These are phyloP conservation scores for Taphrina sp. DNA, from an alignment of 1,139 yeast species.

Conservation along the genomic window DNA sequence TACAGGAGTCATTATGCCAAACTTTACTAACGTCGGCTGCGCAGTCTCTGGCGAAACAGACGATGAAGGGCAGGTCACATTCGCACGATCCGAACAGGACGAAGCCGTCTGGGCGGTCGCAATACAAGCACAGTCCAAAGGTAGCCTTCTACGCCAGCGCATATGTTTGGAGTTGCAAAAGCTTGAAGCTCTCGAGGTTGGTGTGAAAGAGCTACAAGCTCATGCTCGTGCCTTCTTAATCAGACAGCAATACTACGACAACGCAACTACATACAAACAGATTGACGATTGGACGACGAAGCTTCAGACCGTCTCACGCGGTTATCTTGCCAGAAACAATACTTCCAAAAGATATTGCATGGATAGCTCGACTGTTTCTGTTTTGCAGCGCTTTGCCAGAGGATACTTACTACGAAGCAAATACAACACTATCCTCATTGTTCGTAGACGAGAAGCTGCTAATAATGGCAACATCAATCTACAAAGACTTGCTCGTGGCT, in stretches of 20 bases:
- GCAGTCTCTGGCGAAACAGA: slow-evolving; percentile 42
- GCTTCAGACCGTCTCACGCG: slow-evolving; percentile 48
- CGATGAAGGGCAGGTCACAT: slow-evolving; percentile 39
- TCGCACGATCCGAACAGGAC: slow-evolving; percentile 41
- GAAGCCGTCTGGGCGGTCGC: slow-evolving; percentile 40
- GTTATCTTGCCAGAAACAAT: not conserved
- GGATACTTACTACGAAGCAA: no score
- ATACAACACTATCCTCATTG: no score
- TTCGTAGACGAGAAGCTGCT: no score
- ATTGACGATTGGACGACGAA: slow-evolving; percentile 35
- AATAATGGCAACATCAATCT: no score
- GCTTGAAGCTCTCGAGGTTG: slow-evolving; percentile 3
- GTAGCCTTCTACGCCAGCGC: slow-evolving; percentile 29
- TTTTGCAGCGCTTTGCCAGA: slow-evolving; percentile 1
- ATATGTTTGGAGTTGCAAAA: slow-evolving; percentile 1
- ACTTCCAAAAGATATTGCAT: no score
- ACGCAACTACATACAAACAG: slow-evolving; percentile 33
- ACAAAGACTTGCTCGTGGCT: no score
- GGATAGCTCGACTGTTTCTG: not conserved
- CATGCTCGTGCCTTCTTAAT: slow-evolving; percentile 42
- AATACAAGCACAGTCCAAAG: slow-evolving; percentile 46
- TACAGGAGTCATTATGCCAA: slow-evolving; percentile 48
- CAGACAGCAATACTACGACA: slow-evolving; percentile 38
- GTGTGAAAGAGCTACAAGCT: slow-evolving; percentile 43
- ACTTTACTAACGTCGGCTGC: slow-evolving; percentile 47